Percentiles rank a stretch among this genome's conserved stretches.
Evolutionary conservation across 768 basidiomycete genomes (phyloP).

Genomic region (Fibroporia radiculosa): DNA sequence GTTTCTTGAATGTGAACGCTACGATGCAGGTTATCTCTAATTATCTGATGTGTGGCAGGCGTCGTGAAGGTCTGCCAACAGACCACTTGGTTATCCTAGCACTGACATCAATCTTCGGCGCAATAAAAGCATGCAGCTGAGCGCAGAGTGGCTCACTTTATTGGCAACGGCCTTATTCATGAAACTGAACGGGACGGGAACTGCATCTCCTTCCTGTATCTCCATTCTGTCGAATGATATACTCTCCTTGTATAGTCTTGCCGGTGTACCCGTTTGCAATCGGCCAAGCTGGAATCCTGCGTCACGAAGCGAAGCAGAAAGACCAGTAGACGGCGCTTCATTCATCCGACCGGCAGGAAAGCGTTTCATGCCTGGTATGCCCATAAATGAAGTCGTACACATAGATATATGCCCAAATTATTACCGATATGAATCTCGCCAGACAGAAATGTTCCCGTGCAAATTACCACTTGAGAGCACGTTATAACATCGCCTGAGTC

Average conservation of each 20-base stretch:
- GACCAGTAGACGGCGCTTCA: slow-evolving; percentile 62
- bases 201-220: slow-evolving; percentile 58
- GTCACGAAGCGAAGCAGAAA: slow-evolving; percentile 64
- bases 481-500: slow-evolving; percentile 68
- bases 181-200: slow-evolving; percentile 71
- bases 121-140: not conserved
- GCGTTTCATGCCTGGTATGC: slow-evolving; percentile 50
- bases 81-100: slow-evolving; percentile 60
- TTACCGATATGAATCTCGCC: slow-evolving; percentile 92
- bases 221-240: slow-evolving; percentile 61
- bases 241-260: slow-evolving; percentile 60
- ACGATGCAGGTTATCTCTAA: slow-evolving; percentile 66
- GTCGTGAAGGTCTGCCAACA: slow-evolving; percentile 76
- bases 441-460: slow-evolving; percentile 87
- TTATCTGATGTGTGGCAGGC: slow-evolving; percentile 61
- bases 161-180: slow-evolving; percentile 63
- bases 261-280: slow-evolving; percentile 83
- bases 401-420: not conserved
- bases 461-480: slow-evolving; percentile 79
- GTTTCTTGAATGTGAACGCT: slow-evolving; percentile 87
- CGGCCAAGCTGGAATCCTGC: slow-evolving; percentile 82
- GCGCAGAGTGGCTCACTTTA: slow-evolving; percentile 40
- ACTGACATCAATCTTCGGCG: too few species aligned
- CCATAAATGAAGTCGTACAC: not conserved
- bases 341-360: slow-evolving; percentile 74